Conservation (phyloP, 164 flowering plant species). For the Vitis riparia region DNA sequence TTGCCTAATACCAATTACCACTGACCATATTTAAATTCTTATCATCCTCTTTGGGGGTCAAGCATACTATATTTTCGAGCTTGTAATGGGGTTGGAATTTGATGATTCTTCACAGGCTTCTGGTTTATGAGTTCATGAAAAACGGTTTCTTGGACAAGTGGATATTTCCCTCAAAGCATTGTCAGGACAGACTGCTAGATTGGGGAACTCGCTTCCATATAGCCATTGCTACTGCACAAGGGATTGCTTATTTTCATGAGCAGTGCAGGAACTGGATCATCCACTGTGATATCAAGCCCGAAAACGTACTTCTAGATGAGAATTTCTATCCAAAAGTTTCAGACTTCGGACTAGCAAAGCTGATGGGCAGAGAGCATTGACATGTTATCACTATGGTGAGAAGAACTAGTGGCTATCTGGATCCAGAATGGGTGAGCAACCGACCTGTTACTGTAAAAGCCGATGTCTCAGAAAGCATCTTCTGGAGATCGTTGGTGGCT, state of each 20-base stretch:
- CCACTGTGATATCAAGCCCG: conserved; percentile 98
- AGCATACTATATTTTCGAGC: too few species aligned
- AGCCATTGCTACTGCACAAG: conserved; percentile 85
- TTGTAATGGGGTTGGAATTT: too few species aligned
- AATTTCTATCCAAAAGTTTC: conserved; percentile 87
- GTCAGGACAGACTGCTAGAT: conserved; percentile 47
- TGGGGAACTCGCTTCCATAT: conserved; percentile 80
- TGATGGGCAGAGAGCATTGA: conserved; percentile 92
- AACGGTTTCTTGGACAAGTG: conserved; percentile 94
- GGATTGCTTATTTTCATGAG: conserved; percentile 93
- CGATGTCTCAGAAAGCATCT: conserved; percentile 94
- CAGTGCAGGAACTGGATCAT: conserved; percentile 84
- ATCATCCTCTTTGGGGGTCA: too few species aligned
- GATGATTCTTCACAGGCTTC: conserved; percentile 48
- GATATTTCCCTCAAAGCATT: conserved; percentile 65
- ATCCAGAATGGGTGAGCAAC: conserved; percentile 94
- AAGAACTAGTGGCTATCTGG: conserved; percentile 91
- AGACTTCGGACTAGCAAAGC: conserved; percentile 89
- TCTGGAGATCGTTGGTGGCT: conserved; percentile 85
- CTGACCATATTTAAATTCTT: too few species aligned
- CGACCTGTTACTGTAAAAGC: conserved; percentile 93
- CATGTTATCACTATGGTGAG: conserved; percentile 90
- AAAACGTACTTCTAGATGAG: conserved; percentile 85
- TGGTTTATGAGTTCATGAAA: conserved; percentile 88
- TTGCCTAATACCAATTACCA: not conserved